phyloP scores from a whole-genome alignment of 2,329 filamentous ascomycete genomes.

The Apiospora rasikravindrae region DNA sequence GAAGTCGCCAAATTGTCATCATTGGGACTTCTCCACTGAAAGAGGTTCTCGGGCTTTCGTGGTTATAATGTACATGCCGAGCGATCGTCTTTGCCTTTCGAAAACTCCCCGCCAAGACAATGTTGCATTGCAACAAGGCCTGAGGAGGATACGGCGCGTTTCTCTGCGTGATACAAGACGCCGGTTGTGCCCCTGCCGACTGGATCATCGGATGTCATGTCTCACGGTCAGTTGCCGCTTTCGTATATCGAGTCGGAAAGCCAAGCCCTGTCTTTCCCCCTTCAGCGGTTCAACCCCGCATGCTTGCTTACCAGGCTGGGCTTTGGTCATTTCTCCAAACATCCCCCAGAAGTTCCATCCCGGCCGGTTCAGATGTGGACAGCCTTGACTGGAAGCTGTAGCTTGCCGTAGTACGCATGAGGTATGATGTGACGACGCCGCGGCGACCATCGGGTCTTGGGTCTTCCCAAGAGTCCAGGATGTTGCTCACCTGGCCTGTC shows the following conservation, averaged over 20 bases:
- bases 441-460: not conserved
- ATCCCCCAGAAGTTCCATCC: not conserved
- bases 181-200: not conserved
- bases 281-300: slow-evolving; percentile 16
- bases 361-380: slow-evolving; percentile 1
- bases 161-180: not conserved
- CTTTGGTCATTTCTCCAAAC: slow-evolving; percentile 18
- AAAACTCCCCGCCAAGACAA: not conserved
- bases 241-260: slow-evolving; percentile 6
- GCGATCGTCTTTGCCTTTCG: not conserved
- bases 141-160: not conserved
- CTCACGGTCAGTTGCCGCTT: not conserved
- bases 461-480: not conserved
- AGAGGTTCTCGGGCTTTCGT: not conserved
- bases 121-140: not conserved
- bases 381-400: not conserved
- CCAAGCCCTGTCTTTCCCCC: not conserved
- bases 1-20: not conserved
- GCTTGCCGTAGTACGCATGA: not conserved
- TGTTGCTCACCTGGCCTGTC: not conserved
- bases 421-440: slow-evolving; percentile 1
- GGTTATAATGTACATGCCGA: not conserved
- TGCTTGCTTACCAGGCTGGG: slow-evolving; percentile 15
- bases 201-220: not conserved
- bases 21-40: not conserved